Conservation (phyloP, 768 basidiomycete genomes). For the Polyporus arcularius region DNA sequence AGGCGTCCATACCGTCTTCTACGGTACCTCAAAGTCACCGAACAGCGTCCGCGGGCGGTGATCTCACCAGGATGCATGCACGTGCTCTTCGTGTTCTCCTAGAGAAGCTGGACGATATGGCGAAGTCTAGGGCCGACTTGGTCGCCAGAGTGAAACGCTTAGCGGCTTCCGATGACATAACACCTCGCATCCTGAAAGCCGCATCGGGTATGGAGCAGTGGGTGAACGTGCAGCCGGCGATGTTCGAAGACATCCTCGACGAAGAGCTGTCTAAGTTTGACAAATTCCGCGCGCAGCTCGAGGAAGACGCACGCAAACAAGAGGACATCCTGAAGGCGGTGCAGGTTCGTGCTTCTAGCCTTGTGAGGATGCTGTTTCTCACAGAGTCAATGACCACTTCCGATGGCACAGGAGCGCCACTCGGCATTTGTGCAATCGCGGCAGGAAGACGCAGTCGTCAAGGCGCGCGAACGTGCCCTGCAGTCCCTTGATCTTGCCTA, state of each 20-base stretch:
- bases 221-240: constrained; percentile 73
- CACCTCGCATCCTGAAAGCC: constrained; percentile 62
- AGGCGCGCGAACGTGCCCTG: constrained; percentile 78
- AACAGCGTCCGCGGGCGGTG: not conserved
- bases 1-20: constrained; percentile 68
- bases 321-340: constrained; percentile 64
- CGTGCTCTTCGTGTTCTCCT: constrained; percentile 71
- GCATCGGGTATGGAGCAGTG: constrained; percentile 67
- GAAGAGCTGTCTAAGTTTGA: constrained; percentile 83
- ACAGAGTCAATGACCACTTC: not conserved
- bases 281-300: constrained; percentile 54
- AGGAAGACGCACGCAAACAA: constrained; percentile 61
- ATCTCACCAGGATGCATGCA: constrained; percentile 57
- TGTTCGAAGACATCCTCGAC: constrained; percentile 86
- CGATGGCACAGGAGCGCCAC: constrained; percentile 52
- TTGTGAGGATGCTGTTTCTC: not conserved
- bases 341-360: constrained; percentile 50
- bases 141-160: constrained; percentile 65
- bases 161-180: constrained; percentile 72
- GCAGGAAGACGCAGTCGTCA: constrained; percentile 73
- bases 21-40: constrained; percentile 35
- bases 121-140: constrained; percentile 58
- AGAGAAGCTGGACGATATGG: constrained; percentile 79
- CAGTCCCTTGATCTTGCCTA: constrained; percentile 84
- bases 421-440: constrained; percentile 74